Percentiles rank a stretch among this genome's conserved stretches.
phyloP scores from a whole-genome alignment of 1,284 basidiomycete species.

The Phellinidium pouzarii region DNA sequence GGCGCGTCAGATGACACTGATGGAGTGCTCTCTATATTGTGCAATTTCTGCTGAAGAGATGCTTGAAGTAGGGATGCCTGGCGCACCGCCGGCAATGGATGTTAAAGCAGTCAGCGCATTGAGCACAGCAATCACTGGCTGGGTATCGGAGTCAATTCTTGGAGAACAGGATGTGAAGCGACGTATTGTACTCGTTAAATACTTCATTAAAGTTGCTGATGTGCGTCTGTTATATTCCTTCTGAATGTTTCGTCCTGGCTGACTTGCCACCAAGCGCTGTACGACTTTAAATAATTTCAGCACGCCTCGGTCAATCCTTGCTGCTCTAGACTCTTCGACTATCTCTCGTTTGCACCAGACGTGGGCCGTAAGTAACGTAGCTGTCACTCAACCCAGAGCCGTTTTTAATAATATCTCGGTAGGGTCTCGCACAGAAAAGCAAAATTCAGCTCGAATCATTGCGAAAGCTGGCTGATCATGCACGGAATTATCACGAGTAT shows the following conservation, averaged over 20 bases:
- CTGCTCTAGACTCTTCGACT: constrained; percentile 91
- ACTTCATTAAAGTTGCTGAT: constrained; percentile 94
- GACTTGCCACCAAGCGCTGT: constrained; percentile 59
- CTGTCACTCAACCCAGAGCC: constrained; percentile 18
- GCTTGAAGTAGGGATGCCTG: constrained; percentile 71
- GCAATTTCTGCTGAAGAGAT: constrained; percentile 86
- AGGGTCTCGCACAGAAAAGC: constrained; percentile 85
- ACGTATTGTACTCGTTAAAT: constrained; percentile 80
- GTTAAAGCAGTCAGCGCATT: constrained; percentile 82
- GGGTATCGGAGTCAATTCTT: constrained; percentile 92
- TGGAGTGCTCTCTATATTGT: constrained; percentile 86
- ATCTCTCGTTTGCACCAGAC: constrained; percentile 88
- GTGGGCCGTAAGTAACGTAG: constrained; percentile 64
- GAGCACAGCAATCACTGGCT: constrained; percentile 90
- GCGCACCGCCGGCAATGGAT: constrained; percentile 56
- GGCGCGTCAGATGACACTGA: constrained; percentile 90
- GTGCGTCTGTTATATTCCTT: constrained; percentile 43
- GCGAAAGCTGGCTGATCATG: constrained; percentile 81
- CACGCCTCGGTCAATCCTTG: constrained; percentile 87
- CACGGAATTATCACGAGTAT: constrained; percentile 91
- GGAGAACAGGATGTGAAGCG: constrained; percentile 88
- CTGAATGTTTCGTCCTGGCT: constrained; percentile 23
- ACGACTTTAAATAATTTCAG: constrained; percentile 84
- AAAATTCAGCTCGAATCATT: constrained; percentile 74
- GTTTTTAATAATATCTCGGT: constrained; percentile 24